phyloP scores from a whole-genome alignment of 768 basidiomycete species.

The Exsudoporus frostii region DNA sequence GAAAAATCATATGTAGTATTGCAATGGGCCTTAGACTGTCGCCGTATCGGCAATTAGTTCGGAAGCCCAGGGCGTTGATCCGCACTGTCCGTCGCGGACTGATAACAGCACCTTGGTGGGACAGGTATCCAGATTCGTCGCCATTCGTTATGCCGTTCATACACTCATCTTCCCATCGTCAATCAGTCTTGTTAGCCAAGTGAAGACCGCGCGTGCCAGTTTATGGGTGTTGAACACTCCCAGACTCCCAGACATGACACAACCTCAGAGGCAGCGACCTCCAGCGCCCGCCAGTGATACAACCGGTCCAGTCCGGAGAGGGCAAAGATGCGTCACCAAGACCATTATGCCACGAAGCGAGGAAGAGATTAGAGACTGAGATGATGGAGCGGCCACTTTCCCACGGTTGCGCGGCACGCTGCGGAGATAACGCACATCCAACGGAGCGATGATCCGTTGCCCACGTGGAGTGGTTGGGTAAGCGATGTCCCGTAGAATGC shows the following conservation, averaged over 20 bases:
- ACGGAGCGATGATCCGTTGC: no score
- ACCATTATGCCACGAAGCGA: not conserved
- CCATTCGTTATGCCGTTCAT: not conserved
- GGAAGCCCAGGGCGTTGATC: not conserved
- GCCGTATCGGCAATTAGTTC: not conserved
- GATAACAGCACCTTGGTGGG: not conserved
- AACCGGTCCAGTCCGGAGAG: not conserved
- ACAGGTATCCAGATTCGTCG: not conserved
- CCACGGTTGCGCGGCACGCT: not conserved
- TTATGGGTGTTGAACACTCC: not conserved
- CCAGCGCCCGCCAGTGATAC: not conserved
- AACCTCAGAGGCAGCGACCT: not conserved
- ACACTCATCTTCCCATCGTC: not conserved
- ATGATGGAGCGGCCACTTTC: conserved; percentile 8
- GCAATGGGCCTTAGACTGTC: not conserved
- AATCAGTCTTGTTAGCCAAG: not conserved
- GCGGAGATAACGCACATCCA: conserved; percentile 1
- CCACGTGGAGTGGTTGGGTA: not conserved
- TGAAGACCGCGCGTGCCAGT: not conserved
- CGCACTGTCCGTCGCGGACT: not conserved
- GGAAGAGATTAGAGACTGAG: not conserved
- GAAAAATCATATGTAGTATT: not conserved
- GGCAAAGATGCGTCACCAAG: not conserved
- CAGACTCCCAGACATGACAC: not conserved
- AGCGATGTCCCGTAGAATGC: conserved; percentile 8